phyloP scores from a whole-genome alignment of 352 stramenopile species.

The Blastocystis sp. region DNA sequence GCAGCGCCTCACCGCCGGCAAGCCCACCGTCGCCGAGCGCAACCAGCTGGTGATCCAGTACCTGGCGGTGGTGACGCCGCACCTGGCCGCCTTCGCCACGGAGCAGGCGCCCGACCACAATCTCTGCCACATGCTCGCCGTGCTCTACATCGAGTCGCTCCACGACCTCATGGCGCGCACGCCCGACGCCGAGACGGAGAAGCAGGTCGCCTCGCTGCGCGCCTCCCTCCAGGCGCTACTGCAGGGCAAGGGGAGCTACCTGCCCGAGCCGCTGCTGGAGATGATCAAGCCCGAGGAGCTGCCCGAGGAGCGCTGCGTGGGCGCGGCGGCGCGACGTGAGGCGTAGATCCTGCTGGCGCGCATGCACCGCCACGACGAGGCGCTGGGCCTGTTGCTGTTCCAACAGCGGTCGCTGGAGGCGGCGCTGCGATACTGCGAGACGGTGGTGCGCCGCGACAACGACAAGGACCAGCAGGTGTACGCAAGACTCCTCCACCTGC shows the following conservation, averaged over 20 bases:
- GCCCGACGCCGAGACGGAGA: neutral
- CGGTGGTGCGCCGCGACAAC: neutral
- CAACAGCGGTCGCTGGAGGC: neutral
- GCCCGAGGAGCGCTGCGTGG: neutral
- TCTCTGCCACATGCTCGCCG: constrained; percentile 3
- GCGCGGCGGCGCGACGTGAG: no score
- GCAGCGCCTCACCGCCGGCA: neutral
- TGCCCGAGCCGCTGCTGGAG: neutral
- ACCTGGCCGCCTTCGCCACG: neutral
- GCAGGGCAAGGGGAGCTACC: neutral
- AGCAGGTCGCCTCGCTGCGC: neutral
- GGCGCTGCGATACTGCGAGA: constrained; percentile 25
- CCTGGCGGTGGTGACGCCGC: constrained; percentile 4
- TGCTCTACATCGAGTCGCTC: constrained; percentile 37
- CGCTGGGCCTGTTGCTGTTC: constrained; percentile 4
- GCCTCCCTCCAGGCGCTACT: neutral
- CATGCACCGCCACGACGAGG: constrained; percentile 35
- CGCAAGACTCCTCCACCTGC: constrained; percentile 7
- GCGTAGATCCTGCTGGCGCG: constrained; percentile 15
- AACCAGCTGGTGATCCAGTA: constrained; percentile 41
- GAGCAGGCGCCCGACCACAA: neutral
- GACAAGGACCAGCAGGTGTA: neutral
- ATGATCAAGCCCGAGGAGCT: neutral
- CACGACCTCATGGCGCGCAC: neutral
- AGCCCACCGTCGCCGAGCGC: neutral